Conservation (phyloP, 2,329 filamentous ascomycete genomes). For the Hymenoscyphus occultus region DNA sequence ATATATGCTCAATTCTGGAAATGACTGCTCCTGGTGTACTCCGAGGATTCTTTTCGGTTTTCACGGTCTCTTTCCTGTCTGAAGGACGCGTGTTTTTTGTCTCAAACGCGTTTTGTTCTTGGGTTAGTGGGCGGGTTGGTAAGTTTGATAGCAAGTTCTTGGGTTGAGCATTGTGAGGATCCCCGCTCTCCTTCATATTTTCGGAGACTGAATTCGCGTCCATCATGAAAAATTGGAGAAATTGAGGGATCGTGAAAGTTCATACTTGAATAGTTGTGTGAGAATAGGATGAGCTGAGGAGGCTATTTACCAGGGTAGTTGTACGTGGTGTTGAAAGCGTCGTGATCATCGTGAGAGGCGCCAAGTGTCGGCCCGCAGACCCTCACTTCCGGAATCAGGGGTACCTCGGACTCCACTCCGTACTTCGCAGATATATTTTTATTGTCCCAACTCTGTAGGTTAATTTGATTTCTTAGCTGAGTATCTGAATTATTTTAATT, state of each 20-base stretch:
- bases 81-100: background rate
- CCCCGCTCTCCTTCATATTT: conserved; percentile 10
- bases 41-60: background rate
- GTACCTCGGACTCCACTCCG: background rate
- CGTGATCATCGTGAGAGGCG: too few species aligned
- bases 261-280: background rate
- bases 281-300: background rate
- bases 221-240: conserved; percentile 16
- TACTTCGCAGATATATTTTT: too few species aligned
- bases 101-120: background rate
- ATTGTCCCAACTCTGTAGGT: too few species aligned
- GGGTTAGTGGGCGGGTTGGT: conserved; percentile 22
- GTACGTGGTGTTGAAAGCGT: background rate
- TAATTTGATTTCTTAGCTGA: too few species aligned
- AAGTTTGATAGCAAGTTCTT: conserved; percentile 24
- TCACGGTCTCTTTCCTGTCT: too few species aligned
- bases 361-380: background rate
- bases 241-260: background rate
- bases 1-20: conserved; percentile 53
- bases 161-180: background rate
- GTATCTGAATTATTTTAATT: too few species aligned
- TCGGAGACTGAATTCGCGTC: conserved; percentile 21
- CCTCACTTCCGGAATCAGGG: background rate
- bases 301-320: background rate
- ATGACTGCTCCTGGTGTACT: conserved; percentile 39